A percentile compares a stretch with the other conserved stretches of the same genome.
Conservation (phyloP, 2,329 filamentous ascomycete genomes). For the Trichophyton rubrum region DNA sequence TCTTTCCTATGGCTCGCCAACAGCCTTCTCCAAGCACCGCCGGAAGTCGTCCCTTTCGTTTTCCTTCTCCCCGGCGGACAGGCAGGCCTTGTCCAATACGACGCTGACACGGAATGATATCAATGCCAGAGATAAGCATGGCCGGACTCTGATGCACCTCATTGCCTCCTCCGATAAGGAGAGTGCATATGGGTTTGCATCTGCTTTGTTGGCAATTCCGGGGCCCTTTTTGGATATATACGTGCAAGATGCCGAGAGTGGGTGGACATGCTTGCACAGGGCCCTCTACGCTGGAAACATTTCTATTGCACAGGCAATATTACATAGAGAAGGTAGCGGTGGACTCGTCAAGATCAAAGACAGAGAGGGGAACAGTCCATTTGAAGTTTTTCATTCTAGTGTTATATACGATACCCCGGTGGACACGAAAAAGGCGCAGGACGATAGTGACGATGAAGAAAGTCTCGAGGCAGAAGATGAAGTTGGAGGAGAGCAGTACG, state of each 20-base stretch:
- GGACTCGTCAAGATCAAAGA: slow-evolving; percentile 91
- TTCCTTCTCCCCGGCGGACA: not conserved
- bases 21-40: slow-evolving; percentile 36
- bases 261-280: slow-evolving; percentile 89
- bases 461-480: slow-evolving; percentile 34
- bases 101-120: slow-evolving; percentile 53
- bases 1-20: slow-evolving; percentile 14
- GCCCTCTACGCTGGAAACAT: slow-evolving; percentile 84
- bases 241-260: slow-evolving; percentile 75
- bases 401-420: slow-evolving; percentile 51
- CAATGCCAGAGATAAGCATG: slow-evolving; percentile 71
- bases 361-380: slow-evolving; percentile 83
- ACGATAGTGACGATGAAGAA: slow-evolving; percentile 37
- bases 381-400: slow-evolving; percentile 81
- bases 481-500: slow-evolving; percentile 34
- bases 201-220: slow-evolving; percentile 68
- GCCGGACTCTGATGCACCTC: slow-evolving; percentile 73
- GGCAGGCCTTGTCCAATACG: slow-evolving; percentile 4
- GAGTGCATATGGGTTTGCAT: slow-evolving; percentile 61
- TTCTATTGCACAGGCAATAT: slow-evolving; percentile 66
- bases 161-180: slow-evolving; percentile 62
- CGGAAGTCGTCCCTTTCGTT: slow-evolving; percentile 24
- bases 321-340: slow-evolving; percentile 61
- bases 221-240: slow-evolving; percentile 61
- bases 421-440: slow-evolving; percentile 23